Base-by-base conservation (phyloP, 2,329 filamentous ascomycete species). In the Aureobasidium mangrovei region DNA sequence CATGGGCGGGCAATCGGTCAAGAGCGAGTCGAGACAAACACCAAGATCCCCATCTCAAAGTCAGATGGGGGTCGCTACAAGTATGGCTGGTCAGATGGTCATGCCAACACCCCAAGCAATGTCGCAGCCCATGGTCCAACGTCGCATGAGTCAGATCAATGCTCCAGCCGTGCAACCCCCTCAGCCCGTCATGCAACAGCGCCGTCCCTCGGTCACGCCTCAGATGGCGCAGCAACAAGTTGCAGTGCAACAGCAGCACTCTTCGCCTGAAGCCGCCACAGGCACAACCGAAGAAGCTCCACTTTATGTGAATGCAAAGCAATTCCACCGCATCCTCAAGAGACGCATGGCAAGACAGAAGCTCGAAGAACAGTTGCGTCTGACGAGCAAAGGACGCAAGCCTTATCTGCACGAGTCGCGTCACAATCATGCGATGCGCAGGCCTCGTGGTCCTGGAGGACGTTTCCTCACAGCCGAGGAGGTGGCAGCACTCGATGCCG, bases 391-490 rank as follows among this genome's bases (percentile, higher is more conserved):
- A 72, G 91, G 91, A 28, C 83, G 93, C 35, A 97, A 96, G 72
- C 93, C 93, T 3, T 98, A 98, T 65, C 78, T 98, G 32, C 93
- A 98, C 72, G 93, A 98, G 68, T 97, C 91, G 28, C 81, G 93
- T 65, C 93, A 98, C 70, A 97, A 97, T 66, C 93, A 98, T 70
- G 93, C 93, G 7, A 98, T 98, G 93, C 84, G 93, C 56, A 79
- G 93, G 63, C 93, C 93, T 29, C 83, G 93, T 67, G 93, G 93
- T 12, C 93, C 93, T 0, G 93, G 93, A 52, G 93, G 93, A 26
- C 85, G 93, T 27, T 98, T 98, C 77, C 74, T 98, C 69, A 98
- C 93, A 0, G 91, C 93, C 1, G 93, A 97, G 55, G 93, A 98
- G 69, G 91, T 96, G 3, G 89, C 90, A 4, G 85, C 86, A 48